Evolutionary conservation across 176 grass and related monocot species (phyloP), one percentile per base, ranked within the genome.

Genomic region (Zoysia japonica): DNA sequence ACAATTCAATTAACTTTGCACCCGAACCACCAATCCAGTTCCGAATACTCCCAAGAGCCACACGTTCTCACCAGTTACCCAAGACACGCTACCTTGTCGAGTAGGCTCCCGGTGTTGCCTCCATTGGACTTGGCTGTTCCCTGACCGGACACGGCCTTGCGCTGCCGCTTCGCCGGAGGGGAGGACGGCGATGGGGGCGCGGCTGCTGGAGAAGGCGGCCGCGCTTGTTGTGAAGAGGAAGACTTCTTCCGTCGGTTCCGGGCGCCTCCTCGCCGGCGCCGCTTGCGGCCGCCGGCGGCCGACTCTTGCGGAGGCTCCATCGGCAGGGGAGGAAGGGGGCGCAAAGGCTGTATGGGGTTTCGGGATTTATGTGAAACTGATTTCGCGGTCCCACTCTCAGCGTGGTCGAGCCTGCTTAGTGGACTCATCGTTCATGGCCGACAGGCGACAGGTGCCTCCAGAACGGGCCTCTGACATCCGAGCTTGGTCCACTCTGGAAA

Each of bases 31-130:
- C 38, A 42, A 15, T 53, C 59, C 14, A 40, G 36, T 11, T 11
- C 61, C 15, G 44, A 65, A 57, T 55, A 17, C 17, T 59, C n/a
- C 71, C 69, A 5, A n/a, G 14, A 67, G 8, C 47, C 41, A 82
- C 28, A 28, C 5, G 70, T 3, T n/a, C 47, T 42, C 53, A 72
- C 7, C 71, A 16, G 48, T 67, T 56, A 28, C 6, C 49, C 39
- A 38, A 62, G 9, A 37, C 2, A 5, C 1, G 61, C 71, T 85
- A 93, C 91, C 88, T 90, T 90, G 4, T 93, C 91, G 1, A 93
- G 88, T 44, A 90, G 80, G 65, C 69, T 85, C 46, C 82, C 50
- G 67, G 83, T 72, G 19, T 78, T 88, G 67, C 48, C 74, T 37
- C 74, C 55, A 60, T 85, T 85, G 47, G 78, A 40, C 39, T 19